Conservation (phyloP, 2,329 filamentous ascomycete species). For the Calonectria pseudoturangicola region DNA sequence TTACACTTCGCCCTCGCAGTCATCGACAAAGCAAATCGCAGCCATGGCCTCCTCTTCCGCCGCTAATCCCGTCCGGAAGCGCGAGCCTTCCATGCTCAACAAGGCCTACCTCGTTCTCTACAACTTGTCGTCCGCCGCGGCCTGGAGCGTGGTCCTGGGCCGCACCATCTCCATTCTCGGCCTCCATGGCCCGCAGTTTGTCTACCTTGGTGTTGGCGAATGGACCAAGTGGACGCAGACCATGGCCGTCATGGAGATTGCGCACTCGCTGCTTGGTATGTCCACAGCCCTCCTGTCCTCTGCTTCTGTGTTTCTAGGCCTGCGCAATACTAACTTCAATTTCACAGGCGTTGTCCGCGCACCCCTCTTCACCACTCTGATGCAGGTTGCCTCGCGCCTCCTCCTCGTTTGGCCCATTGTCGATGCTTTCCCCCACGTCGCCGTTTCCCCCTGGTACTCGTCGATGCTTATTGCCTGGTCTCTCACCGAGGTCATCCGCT, state of each 20-base stretch:
- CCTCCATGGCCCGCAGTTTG: constrained; percentile 72
- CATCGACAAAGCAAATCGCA: background rate
- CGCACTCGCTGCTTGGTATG: constrained; percentile 86
- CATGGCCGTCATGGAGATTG: constrained; percentile 86
- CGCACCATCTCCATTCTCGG: constrained; percentile 76
- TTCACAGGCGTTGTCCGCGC: constrained; percentile 86
- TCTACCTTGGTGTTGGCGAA: constrained; percentile 77
- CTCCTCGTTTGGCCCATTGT: constrained; percentile 93
- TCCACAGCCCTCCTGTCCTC: constrained; percentile 24
- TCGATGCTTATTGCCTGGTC: constrained; percentile 92
- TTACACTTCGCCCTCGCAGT: too few relatives aligned
- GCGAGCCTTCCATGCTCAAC: constrained; percentile 63
- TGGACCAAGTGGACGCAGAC: constrained; percentile 90
- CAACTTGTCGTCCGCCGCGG: constrained; percentile 84
- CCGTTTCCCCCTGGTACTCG: constrained; percentile 78
- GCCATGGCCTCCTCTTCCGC: constrained; percentile 51
- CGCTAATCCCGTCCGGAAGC: constrained; percentile 50
- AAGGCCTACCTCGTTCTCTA: constrained; percentile 87
- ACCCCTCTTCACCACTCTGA: constrained; percentile 87
- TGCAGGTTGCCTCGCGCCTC: constrained; percentile 92
- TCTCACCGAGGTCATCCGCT: constrained; percentile 93
- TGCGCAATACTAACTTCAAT: constrained; percentile 27
- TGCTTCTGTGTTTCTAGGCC: background rate
- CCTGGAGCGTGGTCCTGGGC: constrained; percentile 87
- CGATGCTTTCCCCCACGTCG: constrained; percentile 81